These are phyloP conservation scores for Ampelocalamus luodianensis DNA, from an alignment of 176 grass and related monocot genomes.

Conservation along the genomic window DNA sequence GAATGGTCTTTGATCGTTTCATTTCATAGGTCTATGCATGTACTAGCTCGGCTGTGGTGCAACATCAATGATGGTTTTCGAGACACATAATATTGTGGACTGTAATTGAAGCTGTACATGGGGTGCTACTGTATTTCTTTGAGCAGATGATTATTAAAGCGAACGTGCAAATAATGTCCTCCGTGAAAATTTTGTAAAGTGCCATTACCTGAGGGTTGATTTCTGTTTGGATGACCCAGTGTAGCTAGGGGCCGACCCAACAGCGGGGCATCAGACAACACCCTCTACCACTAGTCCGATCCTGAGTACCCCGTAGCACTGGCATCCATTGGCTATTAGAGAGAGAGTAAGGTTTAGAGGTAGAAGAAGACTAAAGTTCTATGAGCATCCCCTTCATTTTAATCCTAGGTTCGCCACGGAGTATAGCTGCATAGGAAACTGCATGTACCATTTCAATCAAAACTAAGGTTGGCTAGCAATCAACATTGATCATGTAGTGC, in stretches of 20 bases:
- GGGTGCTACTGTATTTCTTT: not conserved
- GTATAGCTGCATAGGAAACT: not conserved
- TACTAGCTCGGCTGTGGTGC: not conserved
- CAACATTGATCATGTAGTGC: not conserved
- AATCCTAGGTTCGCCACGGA: too few species aligned
- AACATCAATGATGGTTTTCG: constrained; percentile 5
- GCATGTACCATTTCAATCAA: not conserved
- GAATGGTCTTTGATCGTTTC: not conserved
- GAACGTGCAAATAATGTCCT: not conserved
- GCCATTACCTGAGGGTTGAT: not conserved
- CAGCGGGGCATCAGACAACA: too few species aligned
- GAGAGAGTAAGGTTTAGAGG: too few species aligned
- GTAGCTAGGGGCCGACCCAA: not conserved
- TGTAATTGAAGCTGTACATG: not conserved
- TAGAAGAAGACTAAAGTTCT: too few species aligned
- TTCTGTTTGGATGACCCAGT: not conserved
- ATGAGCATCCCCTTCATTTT: too few species aligned
- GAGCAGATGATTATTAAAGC: not conserved
- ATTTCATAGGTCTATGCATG: not conserved
- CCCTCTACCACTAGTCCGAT: too few species aligned
- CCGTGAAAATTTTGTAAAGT: not conserved
- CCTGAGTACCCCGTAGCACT: too few species aligned
- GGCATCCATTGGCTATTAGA: too few species aligned
- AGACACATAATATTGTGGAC: not conserved
- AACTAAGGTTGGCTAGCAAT: not conserved